These are phyloP conservation scores for Monosporozyma aerobia DNA, from an alignment of 805 yeast genomes.

Conservation along the genomic window DNA sequence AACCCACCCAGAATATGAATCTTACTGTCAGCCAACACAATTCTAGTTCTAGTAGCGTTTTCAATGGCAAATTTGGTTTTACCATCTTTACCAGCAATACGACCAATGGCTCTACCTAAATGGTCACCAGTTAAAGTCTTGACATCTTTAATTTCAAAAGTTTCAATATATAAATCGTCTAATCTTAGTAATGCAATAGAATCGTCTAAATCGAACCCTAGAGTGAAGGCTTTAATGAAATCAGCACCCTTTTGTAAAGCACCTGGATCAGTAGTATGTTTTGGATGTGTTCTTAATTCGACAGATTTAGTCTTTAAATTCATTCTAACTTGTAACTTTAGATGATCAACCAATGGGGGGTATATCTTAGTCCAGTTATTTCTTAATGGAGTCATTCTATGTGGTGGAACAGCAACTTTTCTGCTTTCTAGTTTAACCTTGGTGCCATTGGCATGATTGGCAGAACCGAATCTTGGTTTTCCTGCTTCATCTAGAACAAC, in stretches of 20 bases:
- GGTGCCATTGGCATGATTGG: constrained; percentile 46
- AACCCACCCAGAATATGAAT: constrained; percentile 96
- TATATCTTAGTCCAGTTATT: constrained; percentile 88
- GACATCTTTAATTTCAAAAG: constrained; percentile 94
- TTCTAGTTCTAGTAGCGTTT: constrained; percentile 96
- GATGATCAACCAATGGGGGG: constrained; percentile 91
- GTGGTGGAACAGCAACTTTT: constrained; percentile 92
- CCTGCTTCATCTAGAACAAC: constrained; percentile 66
- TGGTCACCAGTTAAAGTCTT: constrained; percentile 94
- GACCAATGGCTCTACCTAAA: constrained; percentile 95
- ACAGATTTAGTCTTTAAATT: constrained; percentile 80
- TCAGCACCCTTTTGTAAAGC: constrained; percentile 98
- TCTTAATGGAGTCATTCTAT: constrained; percentile 90
- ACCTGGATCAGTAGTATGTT: constrained; percentile 79
- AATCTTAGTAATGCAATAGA: constrained; percentile 88
- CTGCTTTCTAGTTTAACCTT: constrained; percentile 75
- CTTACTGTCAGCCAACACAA: constrained; percentile 92
- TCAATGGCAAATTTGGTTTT: constrained; percentile 97
- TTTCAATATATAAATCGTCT: constrained; percentile 93
- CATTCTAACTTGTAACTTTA: constrained; percentile 94
- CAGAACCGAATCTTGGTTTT: constrained; percentile 75
- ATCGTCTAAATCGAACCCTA: constrained; percentile 96
- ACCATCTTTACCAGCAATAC: constrained; percentile 99
- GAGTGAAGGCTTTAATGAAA: constrained; percentile 86
- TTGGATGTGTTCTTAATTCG: constrained; percentile 71